These are phyloP conservation scores for Colletotrichum sp. DNA, from an alignment of 2,329 filamentous ascomycete species.

Conservation along the genomic window DNA sequence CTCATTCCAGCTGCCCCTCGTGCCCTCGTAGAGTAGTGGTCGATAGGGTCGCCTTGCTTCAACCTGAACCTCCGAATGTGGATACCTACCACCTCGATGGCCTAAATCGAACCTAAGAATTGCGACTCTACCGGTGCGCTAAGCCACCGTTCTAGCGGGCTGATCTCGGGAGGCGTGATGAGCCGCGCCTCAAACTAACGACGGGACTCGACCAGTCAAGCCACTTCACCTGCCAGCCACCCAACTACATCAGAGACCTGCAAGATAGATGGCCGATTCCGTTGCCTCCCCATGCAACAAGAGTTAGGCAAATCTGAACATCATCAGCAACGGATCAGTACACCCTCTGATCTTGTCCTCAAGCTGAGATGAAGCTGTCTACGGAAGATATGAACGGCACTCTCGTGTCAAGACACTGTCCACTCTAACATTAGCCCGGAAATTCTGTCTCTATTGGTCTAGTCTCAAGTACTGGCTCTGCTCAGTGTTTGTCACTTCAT, in stretches of 20 bases:
- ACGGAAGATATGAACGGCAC: not conserved
- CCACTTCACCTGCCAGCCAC: not conserved
- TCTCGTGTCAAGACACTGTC: not conserved
- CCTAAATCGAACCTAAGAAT: not conserved
- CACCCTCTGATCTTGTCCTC: not conserved
- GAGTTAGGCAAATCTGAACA: not conserved
- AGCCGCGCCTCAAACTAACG: not conserved
- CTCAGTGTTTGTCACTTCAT: not conserved
- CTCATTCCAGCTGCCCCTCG: not conserved
- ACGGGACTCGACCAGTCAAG: not conserved
- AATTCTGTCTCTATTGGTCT: not conserved
- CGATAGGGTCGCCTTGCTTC: not conserved
- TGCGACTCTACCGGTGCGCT: not conserved
- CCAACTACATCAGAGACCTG: not conserved
- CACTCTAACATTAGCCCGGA: not conserved
- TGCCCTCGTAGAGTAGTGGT: not conserved
- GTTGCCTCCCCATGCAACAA: not conserved
- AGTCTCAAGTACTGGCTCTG: not conserved
- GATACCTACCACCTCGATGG: not conserved
- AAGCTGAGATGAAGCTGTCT: not conserved
- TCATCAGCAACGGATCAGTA: not conserved
- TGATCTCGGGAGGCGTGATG: conserved; percentile 5
- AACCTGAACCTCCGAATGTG: not conserved
- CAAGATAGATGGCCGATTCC: not conserved
- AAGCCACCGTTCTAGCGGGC: conserved; percentile 1